Percentiles rank a stretch among this genome's conserved stretches.
These are phyloP conservation scores for Mycena belliarum DNA, from an alignment of 768 basidiomycete species.

Conservation along the genomic window DNA sequence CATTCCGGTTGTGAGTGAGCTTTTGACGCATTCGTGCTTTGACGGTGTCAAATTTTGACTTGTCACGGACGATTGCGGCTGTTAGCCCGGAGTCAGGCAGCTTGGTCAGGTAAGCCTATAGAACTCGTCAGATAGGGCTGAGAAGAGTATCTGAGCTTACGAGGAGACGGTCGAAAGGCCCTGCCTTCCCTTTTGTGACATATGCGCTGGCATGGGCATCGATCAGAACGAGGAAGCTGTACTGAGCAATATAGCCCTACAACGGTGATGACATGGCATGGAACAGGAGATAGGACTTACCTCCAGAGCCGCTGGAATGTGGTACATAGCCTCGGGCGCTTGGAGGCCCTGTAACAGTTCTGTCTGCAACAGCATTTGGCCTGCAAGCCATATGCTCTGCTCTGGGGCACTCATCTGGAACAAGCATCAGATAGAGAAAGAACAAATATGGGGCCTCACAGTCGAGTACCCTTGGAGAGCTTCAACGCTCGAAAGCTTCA, in stretches of 20 bases:
- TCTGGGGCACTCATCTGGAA: background rate
- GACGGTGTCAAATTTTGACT: background rate
- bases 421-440: background rate
- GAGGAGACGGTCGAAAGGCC: background rate
- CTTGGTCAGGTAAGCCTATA: background rate
- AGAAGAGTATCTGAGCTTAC: background rate
- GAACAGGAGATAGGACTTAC: background rate
- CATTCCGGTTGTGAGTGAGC: background rate
- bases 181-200: background rate
- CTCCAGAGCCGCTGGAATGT: background rate
- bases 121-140: background rate
- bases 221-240: background rate
- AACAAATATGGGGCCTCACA: background rate
- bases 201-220: background rate
- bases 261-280: background rate
- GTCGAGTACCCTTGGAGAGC: background rate
- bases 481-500: background rate
- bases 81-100: background rate
- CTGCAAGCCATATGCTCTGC: background rate
- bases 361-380: background rate
- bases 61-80: background rate
- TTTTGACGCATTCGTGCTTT: background rate
- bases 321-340: background rate
- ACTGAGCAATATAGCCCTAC: background rate
- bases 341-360: background rate